Conservation (phyloP, 2,329 filamentous ascomycete species). For the Penicillium concentricum region DNA sequence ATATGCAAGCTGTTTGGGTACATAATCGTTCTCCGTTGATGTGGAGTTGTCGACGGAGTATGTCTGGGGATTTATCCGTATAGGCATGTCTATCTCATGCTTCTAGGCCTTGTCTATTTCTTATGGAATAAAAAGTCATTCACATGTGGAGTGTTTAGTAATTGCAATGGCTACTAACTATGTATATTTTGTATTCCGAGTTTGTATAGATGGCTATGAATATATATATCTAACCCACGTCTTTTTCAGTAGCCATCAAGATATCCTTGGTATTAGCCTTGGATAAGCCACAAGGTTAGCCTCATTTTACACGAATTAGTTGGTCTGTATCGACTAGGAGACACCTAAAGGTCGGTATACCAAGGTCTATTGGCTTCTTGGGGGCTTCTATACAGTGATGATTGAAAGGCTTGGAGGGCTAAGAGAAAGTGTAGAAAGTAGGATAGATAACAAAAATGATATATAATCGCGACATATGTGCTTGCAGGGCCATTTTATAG, state of each 20-base stretch:
- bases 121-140: neutral
- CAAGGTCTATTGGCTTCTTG: neutral
- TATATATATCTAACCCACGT: neutral
- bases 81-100: neutral
- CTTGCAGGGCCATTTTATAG: no score
- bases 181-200: neutral
- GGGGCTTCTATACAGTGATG: neutral
- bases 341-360: no score
- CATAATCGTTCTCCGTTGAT: neutral
- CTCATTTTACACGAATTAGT: no score
- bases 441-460: neutral
- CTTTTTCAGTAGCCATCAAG: neutral
- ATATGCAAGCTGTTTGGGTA: neutral
- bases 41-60: neutral
- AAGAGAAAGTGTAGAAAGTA: neutral
- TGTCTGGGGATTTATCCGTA: neutral
- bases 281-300: neutral
- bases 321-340: neutral
- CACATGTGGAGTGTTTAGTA: neutral
- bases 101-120: neutral
- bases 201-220: neutral
- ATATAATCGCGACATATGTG: neutral
- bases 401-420: no score
- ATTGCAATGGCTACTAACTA: neutral
- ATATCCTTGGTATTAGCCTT: neutral